These are phyloP conservation scores for Leccinum olivaceopallidum DNA, from an alignment of 768 basidiomycete species.

Conservation along the genomic window DNA sequence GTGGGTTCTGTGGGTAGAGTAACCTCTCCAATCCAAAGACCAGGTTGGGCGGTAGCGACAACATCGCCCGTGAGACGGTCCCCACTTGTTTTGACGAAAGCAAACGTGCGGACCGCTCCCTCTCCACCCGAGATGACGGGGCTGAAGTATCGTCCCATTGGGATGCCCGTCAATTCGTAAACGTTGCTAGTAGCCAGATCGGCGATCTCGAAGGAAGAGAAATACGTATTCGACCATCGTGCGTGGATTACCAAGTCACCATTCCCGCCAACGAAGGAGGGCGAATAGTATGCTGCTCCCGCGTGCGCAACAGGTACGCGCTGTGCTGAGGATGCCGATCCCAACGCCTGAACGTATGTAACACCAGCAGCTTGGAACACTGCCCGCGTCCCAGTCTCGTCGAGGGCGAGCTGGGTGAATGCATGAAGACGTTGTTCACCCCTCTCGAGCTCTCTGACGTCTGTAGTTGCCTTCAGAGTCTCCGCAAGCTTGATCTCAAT, in stretches of 20 bases:
- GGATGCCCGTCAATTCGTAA: conserved; percentile 55
- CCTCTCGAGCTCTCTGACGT: conserved; percentile 55
- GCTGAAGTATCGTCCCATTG: conserved; percentile 65
- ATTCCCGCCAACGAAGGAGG: conserved; percentile 49
- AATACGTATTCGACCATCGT: conserved; percentile 65
- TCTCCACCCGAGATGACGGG: conserved; percentile 51
- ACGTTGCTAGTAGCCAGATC: conserved; percentile 45
- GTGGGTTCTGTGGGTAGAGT: conserved; percentile 41
- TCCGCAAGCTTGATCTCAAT: conserved; percentile 66
- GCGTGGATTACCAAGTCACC: conserved; percentile 57
- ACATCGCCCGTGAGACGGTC: conserved; percentile 61
- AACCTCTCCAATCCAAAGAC: conserved; percentile 66
- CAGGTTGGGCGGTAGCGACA: conserved; percentile 61
- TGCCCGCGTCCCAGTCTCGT: conserved; percentile 51
- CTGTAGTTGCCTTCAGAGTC: conserved; percentile 48
- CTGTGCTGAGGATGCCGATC: conserved; percentile 35
- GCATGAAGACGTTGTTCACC: conserved; percentile 58
- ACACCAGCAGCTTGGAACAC: conserved; percentile 69
- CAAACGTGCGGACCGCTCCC: conserved; percentile 47
- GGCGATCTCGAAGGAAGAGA: conserved; percentile 66
- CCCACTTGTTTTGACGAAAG: conserved; percentile 64
- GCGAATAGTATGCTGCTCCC: conserved; percentile 61
- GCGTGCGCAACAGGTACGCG: conserved; percentile 48
- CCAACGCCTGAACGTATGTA: conserved; percentile 28
- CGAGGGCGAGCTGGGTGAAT: conserved; percentile 60